Conservation (phyloP, 1,139 yeast genomes). For the Debaryomyces sp. region DNA sequence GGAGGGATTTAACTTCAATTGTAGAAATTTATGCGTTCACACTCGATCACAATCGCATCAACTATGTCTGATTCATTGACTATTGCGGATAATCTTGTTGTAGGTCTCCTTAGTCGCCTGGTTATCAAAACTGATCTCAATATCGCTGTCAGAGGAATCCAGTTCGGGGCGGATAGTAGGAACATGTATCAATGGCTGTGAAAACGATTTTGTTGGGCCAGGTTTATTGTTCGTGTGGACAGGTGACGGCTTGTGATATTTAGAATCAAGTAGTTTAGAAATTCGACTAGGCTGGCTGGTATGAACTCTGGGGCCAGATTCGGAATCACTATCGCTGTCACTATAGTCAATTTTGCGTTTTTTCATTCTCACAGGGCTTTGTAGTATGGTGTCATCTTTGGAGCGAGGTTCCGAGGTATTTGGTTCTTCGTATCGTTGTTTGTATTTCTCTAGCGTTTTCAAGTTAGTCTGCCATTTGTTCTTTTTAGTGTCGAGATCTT, state of each 20-base stretch:
- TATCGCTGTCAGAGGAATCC: conserved; percentile 6
- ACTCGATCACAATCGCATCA: background rate
- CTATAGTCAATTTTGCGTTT: conserved; percentile 13
- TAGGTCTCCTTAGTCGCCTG: background rate
- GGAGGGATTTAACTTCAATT: background rate
- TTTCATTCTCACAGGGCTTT: conserved; percentile 4
- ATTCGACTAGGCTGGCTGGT: background rate
- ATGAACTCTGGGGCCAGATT: background rate
- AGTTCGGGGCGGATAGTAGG: background rate
- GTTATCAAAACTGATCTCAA: conserved; percentile 4
- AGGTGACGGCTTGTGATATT: background rate
- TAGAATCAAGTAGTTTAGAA: background rate
- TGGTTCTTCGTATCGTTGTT: conserved; percentile 12
- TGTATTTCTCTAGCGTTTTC: conserved; percentile 20
- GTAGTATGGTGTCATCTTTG: conserved; percentile 1
- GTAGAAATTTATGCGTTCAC: background rate
- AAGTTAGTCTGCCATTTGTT: conserved; percentile 27
- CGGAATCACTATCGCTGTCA: conserved; percentile 1
- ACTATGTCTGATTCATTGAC: background rate
- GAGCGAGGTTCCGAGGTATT: background rate
- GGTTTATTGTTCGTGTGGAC: background rate
- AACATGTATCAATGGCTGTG: background rate
- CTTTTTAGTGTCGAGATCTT: conserved; percentile 18
- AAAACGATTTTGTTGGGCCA: background rate
- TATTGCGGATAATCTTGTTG: conserved; percentile 1